Evolutionary conservation across 2,329 filamentous ascomycete genomes (phyloP).

Genomic region (Botrytis squamosa): DNA sequence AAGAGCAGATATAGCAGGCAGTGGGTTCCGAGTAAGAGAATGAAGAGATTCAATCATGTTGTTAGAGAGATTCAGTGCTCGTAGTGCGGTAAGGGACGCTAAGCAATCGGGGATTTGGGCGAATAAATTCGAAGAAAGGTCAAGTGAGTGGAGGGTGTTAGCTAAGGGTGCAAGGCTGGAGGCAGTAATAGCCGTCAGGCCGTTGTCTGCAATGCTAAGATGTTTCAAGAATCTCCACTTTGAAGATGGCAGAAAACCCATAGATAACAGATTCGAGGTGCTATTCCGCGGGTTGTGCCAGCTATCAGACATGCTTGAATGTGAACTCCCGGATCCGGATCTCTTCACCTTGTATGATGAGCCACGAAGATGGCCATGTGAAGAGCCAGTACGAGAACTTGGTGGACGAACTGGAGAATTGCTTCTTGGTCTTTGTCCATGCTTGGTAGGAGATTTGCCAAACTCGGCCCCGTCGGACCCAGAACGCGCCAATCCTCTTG

Average conservation of each 20-base stretch:
- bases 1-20: conserved; percentile 89
- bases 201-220: conserved; percentile 88
- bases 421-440: conserved; percentile 60
- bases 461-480: conserved; percentile 35
- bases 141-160: conserved; percentile 85
- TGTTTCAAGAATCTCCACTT: conserved; percentile 97
- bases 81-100: conserved; percentile 79
- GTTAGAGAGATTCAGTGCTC: conserved; percentile 88
- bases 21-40: conserved; percentile 78
- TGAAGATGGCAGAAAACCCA: conserved; percentile 71
- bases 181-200: conserved; percentile 74
- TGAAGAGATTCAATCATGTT: conserved; percentile 97
- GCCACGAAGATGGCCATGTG: conserved; percentile 60
- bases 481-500: conserved; percentile 33
- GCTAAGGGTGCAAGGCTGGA: conserved; percentile 77
- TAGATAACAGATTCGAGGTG: conserved; percentile 71
- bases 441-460: conserved; percentile 34
- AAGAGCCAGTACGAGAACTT: conserved; percentile 66
- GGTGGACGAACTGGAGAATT: conserved; percentile 76
- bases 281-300: conserved; percentile 66
- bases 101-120: conserved; percentile 91
- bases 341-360: conserved; percentile 71
- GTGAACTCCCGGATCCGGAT: conserved; percentile 89
- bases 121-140: conserved; percentile 90
- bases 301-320: conserved; percentile 70